Base-by-base conservation (phyloP, 495 filamentous ascomycete species). In the Bathelium albidoporum region DNA sequence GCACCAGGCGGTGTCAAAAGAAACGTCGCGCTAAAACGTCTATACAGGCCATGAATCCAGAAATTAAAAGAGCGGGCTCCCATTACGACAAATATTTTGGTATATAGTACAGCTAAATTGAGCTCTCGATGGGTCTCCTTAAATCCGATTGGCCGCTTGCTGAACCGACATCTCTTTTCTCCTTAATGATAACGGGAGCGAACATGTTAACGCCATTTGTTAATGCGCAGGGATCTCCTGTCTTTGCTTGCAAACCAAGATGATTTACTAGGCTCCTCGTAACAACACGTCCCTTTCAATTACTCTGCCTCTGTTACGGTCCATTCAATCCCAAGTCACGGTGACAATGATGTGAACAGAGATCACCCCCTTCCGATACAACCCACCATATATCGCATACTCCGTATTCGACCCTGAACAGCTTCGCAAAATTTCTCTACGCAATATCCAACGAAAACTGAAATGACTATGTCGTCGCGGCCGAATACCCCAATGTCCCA, bases 211-310 rank as follows among this genome's bases (percentile, higher is more conserved):
- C 5, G 44, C n/a, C n/a, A n/a, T n/a, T n/a, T n/a, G n/a, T n/a
- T n/a, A n/a, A n/a, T n/a, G n/a, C n/a, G 49, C 49, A 55, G 49
- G 49, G 49, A 55, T 55, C 49, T 5, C 49, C 49, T 55, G 49
- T 26, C 49, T 29, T n/a, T n/a, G 16, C 11, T 18, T 24, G 22
- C 5, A 24, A 4, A 55, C 49, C 49, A 55, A 55, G 49, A 55
- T 55, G 29, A 55, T 55, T 55, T 55, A 5, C 20, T 3, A 9
- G 4, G 26, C 16, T 26, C 49, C 20, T 5, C n/a, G 20, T 55
- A 1, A 55, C 10, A 55, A 55, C 49, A 55, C 49, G 49, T 55
- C 49, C 26, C 26, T 29, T 29, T 10, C n/a, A 49, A 10, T 10
- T 24, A 10, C 49, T 10, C 10, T 5, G 16, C 24, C 4, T 55